Evolutionary conservation across 1,139 yeast genomes (phyloP), one percentile per base, ranked within the genome.

Genomic region (Sugiyamaella novakii): DNA sequence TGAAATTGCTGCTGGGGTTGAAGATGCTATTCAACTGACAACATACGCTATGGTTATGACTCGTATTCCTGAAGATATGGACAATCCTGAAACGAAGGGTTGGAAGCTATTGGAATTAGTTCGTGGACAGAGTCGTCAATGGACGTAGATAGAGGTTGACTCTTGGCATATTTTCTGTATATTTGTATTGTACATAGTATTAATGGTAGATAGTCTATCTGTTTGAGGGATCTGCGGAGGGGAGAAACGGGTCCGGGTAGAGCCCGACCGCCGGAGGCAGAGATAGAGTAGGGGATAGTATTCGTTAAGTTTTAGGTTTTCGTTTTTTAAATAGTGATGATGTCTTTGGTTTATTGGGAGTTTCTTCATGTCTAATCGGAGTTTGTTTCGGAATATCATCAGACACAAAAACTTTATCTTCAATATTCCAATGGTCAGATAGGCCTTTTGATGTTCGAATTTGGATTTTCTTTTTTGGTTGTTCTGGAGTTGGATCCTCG

Each of bases 61-160:
- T 22, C 81, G 98, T 70, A 75, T 87, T 49, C 91, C 96, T 8
- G 98, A 91, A 68, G 91, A 91, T 57, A 81, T 94, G 65, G 95
- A 84, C 54, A 87, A 94, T 67, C 78, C 79, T 50, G 89, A 84
- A 61, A 94, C 99, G 22, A 96, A 88, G 64, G 99, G 99, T 36
- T 94, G 98, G 98, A 88, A 87, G 74, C 83, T 94, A 51, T 72
- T 92, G 64, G 98, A 94, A 71, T 87, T 94, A 67, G 97, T 89
- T 47, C 84, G 97, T 66, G 96, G 96, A 59, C 94, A 89, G 44
- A 84, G 95, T 45, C 83, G 96, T 73, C 87, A 85, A 52, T 88
- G 86, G 80, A 89, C 91, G 59, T 88, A 66, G 68, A n/a, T 14
- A n/a, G 21, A 28, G 8, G 29, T 11, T 22, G 19, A 14, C 5